Conservation (phyloP, 768 basidiomycete species). For the button mushroom (Agaricus bisporus) region DNA sequence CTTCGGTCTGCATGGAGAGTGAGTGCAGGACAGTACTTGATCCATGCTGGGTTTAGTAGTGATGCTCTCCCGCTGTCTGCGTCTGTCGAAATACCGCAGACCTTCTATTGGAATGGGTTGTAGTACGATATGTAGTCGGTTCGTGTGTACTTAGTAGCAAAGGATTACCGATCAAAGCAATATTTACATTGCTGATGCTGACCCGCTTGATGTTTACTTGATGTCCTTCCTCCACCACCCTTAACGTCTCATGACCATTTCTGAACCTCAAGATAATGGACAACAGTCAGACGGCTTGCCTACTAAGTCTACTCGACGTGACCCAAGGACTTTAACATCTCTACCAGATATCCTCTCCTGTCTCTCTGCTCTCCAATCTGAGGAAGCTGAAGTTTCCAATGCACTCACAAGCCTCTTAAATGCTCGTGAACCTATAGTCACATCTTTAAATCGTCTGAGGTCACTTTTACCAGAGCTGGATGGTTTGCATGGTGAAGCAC, state of each 20-base stretch:
- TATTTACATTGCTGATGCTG: too few relatives aligned
- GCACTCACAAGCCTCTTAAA: constrained; percentile 68
- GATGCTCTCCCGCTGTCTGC: constrained; percentile 21
- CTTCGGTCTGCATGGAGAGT: constrained; percentile 40
- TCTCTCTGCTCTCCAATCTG: constrained; percentile 67
- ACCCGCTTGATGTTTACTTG: neutral
- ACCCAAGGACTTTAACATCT: constrained; percentile 47
- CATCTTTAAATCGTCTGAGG: constrained; percentile 57
- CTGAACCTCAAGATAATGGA: neutral
- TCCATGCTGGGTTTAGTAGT: constrained; percentile 40
- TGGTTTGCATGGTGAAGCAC: constrained; percentile 53
- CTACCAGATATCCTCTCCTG: constrained; percentile 69
- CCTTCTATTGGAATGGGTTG: constrained; percentile 26
- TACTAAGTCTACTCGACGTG: constrained; percentile 11
- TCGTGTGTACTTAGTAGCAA: neutral
- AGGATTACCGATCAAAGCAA: neutral
- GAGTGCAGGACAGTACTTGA: constrained; percentile 40
- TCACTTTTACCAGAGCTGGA: constrained; percentile 58
- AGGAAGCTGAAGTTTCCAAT: constrained; percentile 71
- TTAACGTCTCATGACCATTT: constrained; percentile 3
- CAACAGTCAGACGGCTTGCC: neutral
- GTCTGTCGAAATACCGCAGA: constrained; percentile 17
- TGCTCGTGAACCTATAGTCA: constrained; percentile 56
- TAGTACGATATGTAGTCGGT: constrained; percentile 9
- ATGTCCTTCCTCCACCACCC: neutral